phyloP scores from a whole-genome alignment of 768 basidiomycete genomes.

The Kwoniella shandongensis region DNA sequence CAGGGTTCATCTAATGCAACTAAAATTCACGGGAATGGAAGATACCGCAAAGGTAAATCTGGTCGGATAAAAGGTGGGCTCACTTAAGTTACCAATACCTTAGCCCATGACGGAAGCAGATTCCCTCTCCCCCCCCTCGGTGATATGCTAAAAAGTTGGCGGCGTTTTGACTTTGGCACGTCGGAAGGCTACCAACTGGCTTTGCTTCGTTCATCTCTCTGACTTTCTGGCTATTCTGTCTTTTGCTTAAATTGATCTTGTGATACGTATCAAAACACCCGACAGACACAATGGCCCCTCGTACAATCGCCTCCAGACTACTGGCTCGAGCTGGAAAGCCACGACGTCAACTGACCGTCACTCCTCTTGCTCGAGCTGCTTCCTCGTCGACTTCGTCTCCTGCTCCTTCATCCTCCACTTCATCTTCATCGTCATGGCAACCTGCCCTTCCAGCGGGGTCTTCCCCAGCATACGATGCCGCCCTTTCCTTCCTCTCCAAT shows the following conservation, averaged over 20 bases:
- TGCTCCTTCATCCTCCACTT: conserved; percentile 18
- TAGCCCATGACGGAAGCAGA: neutral
- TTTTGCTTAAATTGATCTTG: neutral
- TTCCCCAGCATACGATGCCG: conserved; percentile 69
- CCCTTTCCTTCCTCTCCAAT: conserved; percentile 66
- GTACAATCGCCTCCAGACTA: conserved; percentile 3
- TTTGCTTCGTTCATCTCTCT: neutral
- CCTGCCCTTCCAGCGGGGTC: conserved; percentile 40
- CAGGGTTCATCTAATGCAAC: too few relatives aligned
- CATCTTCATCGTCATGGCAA: conserved; percentile 33
- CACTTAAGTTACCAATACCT: too few relatives aligned
- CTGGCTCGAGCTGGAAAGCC: conserved; percentile 11
- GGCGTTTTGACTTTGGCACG: conserved; percentile 15
- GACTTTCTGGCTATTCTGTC: neutral
- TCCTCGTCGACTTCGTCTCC: conserved; percentile 20
- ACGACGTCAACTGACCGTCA: neutral
- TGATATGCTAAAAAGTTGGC: conserved; percentile 21
- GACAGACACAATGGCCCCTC: conserved; percentile 7
- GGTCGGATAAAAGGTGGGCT: too few relatives aligned
- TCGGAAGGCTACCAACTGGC: neutral
- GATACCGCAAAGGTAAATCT: too few relatives aligned
- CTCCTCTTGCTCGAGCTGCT: conserved; percentile 9
- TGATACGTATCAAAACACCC: too few relatives aligned
- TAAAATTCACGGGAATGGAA: too few relatives aligned
- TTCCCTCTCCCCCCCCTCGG: too few relatives aligned